Evolutionary conservation across 805 yeast species (phyloP).

Genomic region (Metschnikowia gruessii): DNA sequence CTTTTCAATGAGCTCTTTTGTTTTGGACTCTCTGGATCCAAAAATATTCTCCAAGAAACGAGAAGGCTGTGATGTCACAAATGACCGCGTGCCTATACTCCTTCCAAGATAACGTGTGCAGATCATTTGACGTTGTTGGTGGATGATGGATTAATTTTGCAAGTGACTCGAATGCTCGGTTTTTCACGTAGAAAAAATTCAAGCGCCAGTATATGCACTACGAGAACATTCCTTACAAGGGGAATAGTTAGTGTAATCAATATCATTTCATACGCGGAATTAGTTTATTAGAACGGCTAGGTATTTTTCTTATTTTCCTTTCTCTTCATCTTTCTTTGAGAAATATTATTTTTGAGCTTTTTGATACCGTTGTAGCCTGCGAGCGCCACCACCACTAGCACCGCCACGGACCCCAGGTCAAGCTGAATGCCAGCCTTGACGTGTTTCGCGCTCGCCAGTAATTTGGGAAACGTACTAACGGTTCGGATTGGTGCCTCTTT

Average conservation of each 20-base stretch:
- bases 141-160: background rate
- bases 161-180: background rate
- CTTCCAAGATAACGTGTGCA: constrained; percentile 7
- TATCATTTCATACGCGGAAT: too few species aligned
- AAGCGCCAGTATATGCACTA: background rate
- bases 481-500: background rate
- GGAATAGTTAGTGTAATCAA: too few species aligned
- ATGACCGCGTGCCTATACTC: constrained; percentile 4
- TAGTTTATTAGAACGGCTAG: background rate
- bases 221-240: background rate
- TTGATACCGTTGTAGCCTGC: constrained; percentile 2
- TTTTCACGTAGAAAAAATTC: constrained; percentile 5
- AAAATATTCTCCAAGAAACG: constrained; percentile 34
- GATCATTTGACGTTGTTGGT: constrained; percentile 3
- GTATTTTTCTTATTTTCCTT: background rate
- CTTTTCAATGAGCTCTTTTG: constrained; percentile 36
- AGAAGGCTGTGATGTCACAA: constrained; percentile 17
- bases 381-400: constrained; percentile 8
- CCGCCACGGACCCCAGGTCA: constrained; percentile 10
- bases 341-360: background rate
- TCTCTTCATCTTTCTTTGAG: background rate
- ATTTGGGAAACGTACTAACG: background rate
- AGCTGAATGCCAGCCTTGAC: background rate
- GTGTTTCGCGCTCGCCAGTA: constrained; percentile 1
- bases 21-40: constrained; percentile 31